Base-by-base conservation (phyloP, 768 basidiomycete species). In the Cystobasidium onofrii region DNA sequence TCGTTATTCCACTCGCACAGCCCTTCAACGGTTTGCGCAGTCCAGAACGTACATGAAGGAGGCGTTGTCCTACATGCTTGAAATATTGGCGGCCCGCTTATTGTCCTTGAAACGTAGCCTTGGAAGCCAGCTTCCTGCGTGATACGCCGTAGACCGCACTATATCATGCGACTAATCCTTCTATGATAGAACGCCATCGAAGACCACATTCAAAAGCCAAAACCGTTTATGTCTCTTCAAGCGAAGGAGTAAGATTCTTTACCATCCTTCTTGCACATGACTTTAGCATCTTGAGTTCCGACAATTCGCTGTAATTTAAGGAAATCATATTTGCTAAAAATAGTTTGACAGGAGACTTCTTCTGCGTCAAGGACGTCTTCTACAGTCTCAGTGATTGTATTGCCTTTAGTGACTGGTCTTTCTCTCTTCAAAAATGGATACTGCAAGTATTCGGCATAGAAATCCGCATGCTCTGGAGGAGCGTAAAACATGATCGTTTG, bases 401-500 rank as follows among this genome's bases (percentile, higher is more conserved):
- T 27, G 65, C 64, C 20, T 23, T 63, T 3, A 33, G 60, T 27
- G 27, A 57, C 31, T 50, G 74, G 72, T 9, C 57, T 73, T 52
- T 78, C 74, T 0, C 79, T 78, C 1, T 76, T 69, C n/a, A 80
- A 62, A 86, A 97, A 98, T 0, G 95, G 94, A 80, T 88, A 94
- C 15, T 88, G 87, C 63, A 97, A 80, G 75, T 92, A 85, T 80
- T 98, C 96, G 0, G 90, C 87, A 81, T 95, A 97, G 82, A 92
- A 98, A 78, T 89, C 87, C 0, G 92, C 86, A 80, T 97, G 91
- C 67, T 91, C 88, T 0, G 96, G 96, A 39, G 90, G 90, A 0
- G 87, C 89, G 79, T 97, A 99, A 83, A 97, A 98, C 52, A 98
- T 84, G 77, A 96, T 81, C 78, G 96, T 98, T 64, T 90, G 88